Base-by-base conservation (phyloP, 1,139 yeast species). In the Scheffersomyces titani region DNA sequence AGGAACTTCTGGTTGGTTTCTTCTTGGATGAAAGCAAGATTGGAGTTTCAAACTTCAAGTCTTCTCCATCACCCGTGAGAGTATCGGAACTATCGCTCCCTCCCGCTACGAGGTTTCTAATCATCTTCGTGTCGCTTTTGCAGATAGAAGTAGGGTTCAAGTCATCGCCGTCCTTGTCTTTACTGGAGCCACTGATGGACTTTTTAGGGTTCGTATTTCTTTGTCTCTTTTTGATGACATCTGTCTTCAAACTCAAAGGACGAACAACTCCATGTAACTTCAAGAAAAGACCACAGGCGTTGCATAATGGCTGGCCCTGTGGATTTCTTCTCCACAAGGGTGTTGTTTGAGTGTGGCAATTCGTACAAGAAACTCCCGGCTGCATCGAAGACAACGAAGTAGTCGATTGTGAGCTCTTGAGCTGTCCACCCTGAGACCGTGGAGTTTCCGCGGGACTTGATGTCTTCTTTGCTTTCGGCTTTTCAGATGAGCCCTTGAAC, bases 301-400 rank as follows among this genome's bases (percentile, higher is more conserved):
- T 70, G 53, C 73, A 70, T 51, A 70, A 61, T 1, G 72, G 72
- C 56, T 69, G 69, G 4, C 73, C 73, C 52, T 69, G 68, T 1
- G 72, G 70, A 54, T 69, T 68, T 52, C 72, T 62, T 36, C 73
- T 57, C 73, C 73, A 70, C 16, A 70, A 58, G 4, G 73, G 73
- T 0, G 73, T 70, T 5, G 71, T 69, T 44, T 64, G 64, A 11
- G 72, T 70, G 55, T 66, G 69, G 54, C 73, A 70, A 57, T 70
- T 70, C 11, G 70, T 65, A 57, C 73, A 70, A 7, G 64, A 61
- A 1, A 62, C 58, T 44, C 57, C 56, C 11, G 55, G 36, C 49
- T 24, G 51, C 30, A 44, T 44, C 7, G 44, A 40, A 11, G 22
- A 21, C 48, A 40, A 40, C 13, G 52, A 40, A 30, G 47, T 24